Evolutionary conservation across 202 grass and related monocot genomes (phyloP).

Genomic region (Alloteropsis angusta): DNA sequence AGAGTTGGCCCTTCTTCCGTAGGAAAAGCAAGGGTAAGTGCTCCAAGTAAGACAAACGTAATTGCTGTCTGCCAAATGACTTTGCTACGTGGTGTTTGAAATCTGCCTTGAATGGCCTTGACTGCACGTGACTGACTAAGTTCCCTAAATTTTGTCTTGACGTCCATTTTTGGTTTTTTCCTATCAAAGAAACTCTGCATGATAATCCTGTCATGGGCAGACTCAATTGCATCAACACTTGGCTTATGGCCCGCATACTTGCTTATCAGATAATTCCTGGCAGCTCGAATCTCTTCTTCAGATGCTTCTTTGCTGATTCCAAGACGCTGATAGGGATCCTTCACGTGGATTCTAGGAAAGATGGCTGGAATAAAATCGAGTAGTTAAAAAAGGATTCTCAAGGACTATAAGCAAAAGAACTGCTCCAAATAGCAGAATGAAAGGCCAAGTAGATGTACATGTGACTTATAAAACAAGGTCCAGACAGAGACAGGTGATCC

Average conservation of each 20-base stretch:
- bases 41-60: slow-evolving; percentile 60
- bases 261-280: slow-evolving; percentile 80
- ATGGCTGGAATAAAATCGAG: slow-evolving; percentile 54
- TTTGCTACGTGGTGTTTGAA: slow-evolving; percentile 69
- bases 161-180: slow-evolving; percentile 79
- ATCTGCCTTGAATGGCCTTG: slow-evolving; percentile 67
- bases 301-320: slow-evolving; percentile 91
- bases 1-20: slow-evolving; percentile 78
- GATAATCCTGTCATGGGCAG: slow-evolving; percentile 80
- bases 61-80: slow-evolving; percentile 71
- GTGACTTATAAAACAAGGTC: neutral
- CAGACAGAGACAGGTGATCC: neutral
- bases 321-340: slow-evolving; percentile 81
- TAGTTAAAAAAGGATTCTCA: neutral
- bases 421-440: neutral
- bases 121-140: slow-evolving; percentile 46
- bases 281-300: slow-evolving; percentile 97
- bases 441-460: neutral
- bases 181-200: slow-evolving; percentile 92
- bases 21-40: slow-evolving; percentile 68
- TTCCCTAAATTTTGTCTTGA: slow-evolving; percentile 79
- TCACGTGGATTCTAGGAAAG: slow-evolving; percentile 82
- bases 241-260: slow-evolving; percentile 82
- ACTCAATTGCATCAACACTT: slow-evolving; percentile 93
- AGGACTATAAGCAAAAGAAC: neutral